Evolutionary conservation across 1,139 yeast genomes (phyloP), one percentile per base, ranked within the genome.

Genomic region (Wickerhamomyces sp.): DNA sequence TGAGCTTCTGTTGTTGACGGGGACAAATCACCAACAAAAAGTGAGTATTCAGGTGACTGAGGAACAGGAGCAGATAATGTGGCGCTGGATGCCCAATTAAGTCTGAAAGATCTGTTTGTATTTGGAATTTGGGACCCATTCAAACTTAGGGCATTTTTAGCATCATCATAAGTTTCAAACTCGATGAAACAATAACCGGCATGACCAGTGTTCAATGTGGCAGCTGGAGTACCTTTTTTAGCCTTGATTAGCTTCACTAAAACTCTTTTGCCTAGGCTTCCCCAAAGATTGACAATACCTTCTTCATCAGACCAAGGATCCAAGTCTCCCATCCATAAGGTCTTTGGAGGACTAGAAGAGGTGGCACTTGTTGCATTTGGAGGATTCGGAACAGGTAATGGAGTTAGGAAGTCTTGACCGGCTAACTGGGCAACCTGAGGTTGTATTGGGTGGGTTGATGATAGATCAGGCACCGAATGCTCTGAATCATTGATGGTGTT

Each of bases 251-350:
- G 60, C 49, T 77, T 78, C 31, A 77, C 78, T 37, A 65, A 48
- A 45, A 64, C 57, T 44, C 60, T 33, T 58, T 67, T 65, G 3
- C 70, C 70, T 15, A 66, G 39, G 8, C 55, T 40, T 9, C 54
- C 48, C 90, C 90, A 82, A 34, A 83, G 69, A 44, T 71, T 72
- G 33, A 68, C 69, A 33, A 83, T 74, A 1, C 74, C 73, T 19
- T 62, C 58, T 55, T 83, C 90, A 50, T 80, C 85, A 63, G 85
- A 72, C 72, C 79, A 74, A 15, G 85, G 86, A 54, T 82, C 90
- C 48, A 83, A 64, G 54, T 82, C 92, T 17, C 92, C 92, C 92
- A 83, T 83, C 87, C 87, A 80, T 37, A 78, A 56, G 2, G 84
- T 78, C 42, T 78, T 63, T 27, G 82, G 81, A 13, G 74, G 68